phyloP scores from a whole-genome alignment of 768 basidiomycete genomes.

The Pleurotus pulmonarius region DNA sequence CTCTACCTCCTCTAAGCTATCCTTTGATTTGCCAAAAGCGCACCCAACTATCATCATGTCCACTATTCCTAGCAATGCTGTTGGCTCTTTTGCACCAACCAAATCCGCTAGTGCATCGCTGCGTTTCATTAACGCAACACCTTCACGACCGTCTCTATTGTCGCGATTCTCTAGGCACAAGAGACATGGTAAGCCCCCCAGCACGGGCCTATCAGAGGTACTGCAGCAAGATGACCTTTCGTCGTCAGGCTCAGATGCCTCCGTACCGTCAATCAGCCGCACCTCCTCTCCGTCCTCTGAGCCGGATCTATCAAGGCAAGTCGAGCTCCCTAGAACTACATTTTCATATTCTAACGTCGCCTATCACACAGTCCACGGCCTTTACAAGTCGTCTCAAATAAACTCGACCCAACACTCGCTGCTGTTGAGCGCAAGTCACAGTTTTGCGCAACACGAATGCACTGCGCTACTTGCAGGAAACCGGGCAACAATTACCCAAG shows the following conservation, averaged over 20 bases:
- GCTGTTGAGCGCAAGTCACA: conserved; percentile 50
- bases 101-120: conserved; percentile 27
- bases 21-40: conserved; percentile 19
- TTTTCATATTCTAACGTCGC: not conserved
- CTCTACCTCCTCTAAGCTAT: conserved; percentile 12
- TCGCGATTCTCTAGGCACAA: not conserved
- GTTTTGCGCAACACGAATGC: conserved; percentile 33
- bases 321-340: conserved; percentile 13
- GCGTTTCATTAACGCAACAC: conserved; percentile 1
- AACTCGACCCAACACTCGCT: conserved; percentile 45
- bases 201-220: not conserved
- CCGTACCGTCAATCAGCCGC: conserved; percentile 37
- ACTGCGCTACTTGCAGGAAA: conserved; percentile 52
- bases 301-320: conserved; percentile 2
- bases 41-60: conserved; percentile 17
- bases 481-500: conserved; percentile 53
- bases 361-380: conserved; percentile 11
- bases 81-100: conserved; percentile 39
- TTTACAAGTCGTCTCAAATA: conserved; percentile 8
- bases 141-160: not conserved
- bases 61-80: conserved; percentile 22
- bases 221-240: too few relatives aligned
- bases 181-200: conserved; percentile 3
- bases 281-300: conserved; percentile 26
- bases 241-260: not conserved